Evolutionary conservation across 768 basidiomycete species (phyloP).

Genomic region (Fomitopsis serialis): DNA sequence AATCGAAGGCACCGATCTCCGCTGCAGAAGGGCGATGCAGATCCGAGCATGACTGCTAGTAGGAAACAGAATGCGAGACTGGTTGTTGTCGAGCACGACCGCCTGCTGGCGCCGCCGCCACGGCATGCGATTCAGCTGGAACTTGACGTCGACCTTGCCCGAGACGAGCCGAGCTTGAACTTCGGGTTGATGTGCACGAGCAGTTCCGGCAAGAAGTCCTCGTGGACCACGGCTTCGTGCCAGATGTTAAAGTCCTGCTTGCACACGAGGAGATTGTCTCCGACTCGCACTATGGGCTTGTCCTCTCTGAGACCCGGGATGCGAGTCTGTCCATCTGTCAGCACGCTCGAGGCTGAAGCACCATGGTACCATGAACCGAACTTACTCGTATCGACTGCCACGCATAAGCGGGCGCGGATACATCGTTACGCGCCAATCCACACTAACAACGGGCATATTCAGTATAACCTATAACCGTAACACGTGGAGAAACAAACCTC

Average conservation of each 20-base stretch:
- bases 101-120: constrained; percentile 53
- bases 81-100: constrained; percentile 36
- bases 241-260: constrained; percentile 34
- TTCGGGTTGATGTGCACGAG: constrained; percentile 37
- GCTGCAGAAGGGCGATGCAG: neutral
- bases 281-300: constrained; percentile 44
- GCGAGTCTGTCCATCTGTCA: neutral
- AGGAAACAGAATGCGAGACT: constrained; percentile 44
- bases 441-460: constrained; percentile 24
- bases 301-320: constrained; percentile 55
- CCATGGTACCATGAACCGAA: no score
- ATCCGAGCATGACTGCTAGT: constrained; percentile 22
- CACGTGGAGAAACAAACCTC: neutral
- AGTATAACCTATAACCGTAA: no score
- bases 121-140: constrained; percentile 46
- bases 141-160: constrained; percentile 43
- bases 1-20: constrained; percentile 19
- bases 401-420: no score
- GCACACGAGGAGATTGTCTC: constrained; percentile 32
- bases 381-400: no score
- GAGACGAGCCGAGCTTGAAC: constrained; percentile 30
- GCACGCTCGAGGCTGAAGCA: no score
- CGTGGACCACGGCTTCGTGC: constrained; percentile 53
- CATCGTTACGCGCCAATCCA: constrained; percentile 13
- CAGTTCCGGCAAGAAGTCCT: constrained; percentile 42